phyloP scores from a whole-genome alignment of 495 filamentous ascomycete species.

The Xylaria scruposa region DNA sequence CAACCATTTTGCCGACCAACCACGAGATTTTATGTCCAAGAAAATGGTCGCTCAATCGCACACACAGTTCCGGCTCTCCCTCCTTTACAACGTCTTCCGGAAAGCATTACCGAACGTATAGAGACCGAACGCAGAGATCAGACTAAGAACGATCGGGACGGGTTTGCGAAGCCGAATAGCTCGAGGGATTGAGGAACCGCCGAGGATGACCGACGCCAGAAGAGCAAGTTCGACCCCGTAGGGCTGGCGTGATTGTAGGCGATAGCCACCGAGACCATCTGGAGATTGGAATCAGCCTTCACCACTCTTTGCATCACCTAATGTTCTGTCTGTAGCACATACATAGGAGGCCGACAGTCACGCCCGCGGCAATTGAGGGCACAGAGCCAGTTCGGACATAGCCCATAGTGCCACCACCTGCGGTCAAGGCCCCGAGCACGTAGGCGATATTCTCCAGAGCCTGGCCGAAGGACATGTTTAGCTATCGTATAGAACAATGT shows the following conservation, averaged over 20 bases:
- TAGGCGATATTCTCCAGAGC: constrained; percentile 59
- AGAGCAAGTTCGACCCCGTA: constrained; percentile 79
- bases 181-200: constrained; percentile 80
- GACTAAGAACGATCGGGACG: constrained; percentile 74
- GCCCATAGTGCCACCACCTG: constrained; percentile 84
- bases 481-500: not conserved
- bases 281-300: constrained; percentile 17
- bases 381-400: constrained; percentile 81
- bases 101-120: constrained; percentile 66
- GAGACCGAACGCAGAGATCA: constrained; percentile 66
- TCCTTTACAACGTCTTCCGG: constrained; percentile 42
- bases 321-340: constrained; percentile 31
- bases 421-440: constrained; percentile 81
- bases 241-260: constrained; percentile 67
- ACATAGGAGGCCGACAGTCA: constrained; percentile 74
- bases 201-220: constrained; percentile 81
- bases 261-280: constrained; percentile 73
- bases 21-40: not conserved
- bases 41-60: not conserved
- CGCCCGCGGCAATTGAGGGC: constrained; percentile 83
- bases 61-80: constrained; percentile 1
- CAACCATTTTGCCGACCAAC: not conserved
- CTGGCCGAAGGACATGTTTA: constrained; percentile 16
- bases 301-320: not conserved
- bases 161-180: constrained; percentile 81